Evolutionary conservation across 2,329 filamentous ascomycete species (phyloP), one percentile per base, ranked within the genome.

Genomic region (Phialophora verrucosa): DNA sequence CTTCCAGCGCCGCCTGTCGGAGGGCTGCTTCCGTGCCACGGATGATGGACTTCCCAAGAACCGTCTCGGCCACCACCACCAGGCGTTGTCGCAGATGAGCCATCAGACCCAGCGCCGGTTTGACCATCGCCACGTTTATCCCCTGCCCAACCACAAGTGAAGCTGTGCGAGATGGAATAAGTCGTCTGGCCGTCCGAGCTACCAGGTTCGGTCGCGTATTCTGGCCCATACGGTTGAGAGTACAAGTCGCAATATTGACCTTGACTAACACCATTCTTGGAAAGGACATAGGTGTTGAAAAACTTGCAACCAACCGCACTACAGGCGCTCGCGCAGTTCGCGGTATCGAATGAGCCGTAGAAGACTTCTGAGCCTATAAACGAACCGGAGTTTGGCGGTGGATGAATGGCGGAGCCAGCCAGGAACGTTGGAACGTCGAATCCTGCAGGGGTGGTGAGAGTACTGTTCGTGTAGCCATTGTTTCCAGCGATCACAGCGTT

Each of bases 221-320:
- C 57, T 8, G 47, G 49, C 25, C 65, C 65, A 23, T 63, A 51
- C 5, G 50, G 27, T 10, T 64, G 35, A 53, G 65, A 51, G 44
- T 70, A 70, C 31, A 70, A 29, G 53, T 70, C 68, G 44, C 68
- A 70, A 57, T 70, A 66, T 63, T 70, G 68, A 14, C 63, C 63
- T 51, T 67, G 62, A 27, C 27, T 44, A 14, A 65, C 60, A 51
- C 64, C 64, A 31, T 70, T 62, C 53, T 59, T 58, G 47, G 55
- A 64, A n/a, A 70, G 56, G 35, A 68, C 32, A 35, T 70, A 70
- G 31, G 68, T 70, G 58, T 70, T 70, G 66, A 68, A 70, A 61
- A 70, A 70, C 20, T 56, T 60, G 47, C 68, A 64, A n/a, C 58
- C 60, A 27, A 54, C 50, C 4, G 63, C 55, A 8, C 44, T 54